These are phyloP conservation scores for Coelastrella sp. DNA, from an alignment of 139 green algal genomes.

Conservation along the genomic window DNA sequence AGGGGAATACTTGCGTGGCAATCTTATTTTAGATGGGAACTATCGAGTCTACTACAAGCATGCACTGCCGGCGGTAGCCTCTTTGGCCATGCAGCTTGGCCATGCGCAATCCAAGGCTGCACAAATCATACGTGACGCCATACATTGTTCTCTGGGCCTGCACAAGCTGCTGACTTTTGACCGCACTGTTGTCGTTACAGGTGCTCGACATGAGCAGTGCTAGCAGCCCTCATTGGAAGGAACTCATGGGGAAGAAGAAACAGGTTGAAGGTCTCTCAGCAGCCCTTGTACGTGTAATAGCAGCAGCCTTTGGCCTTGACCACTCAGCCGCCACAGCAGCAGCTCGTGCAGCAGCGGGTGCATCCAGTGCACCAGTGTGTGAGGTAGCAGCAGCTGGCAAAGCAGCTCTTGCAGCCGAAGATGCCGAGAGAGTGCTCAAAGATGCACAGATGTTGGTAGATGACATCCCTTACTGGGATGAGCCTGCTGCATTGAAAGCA, in stretches of 20 bases:
- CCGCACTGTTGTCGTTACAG: neutral
- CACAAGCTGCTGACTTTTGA: neutral
- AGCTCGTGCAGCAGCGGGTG: neutral
- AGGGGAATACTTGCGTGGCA: no score
- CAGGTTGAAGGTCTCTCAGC: slow-evolving; percentile 44
- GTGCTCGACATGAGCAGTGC: slow-evolving; percentile 17
- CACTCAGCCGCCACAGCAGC: slow-evolving; percentile 1
- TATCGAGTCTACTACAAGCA: no score
- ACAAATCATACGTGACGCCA: no score
- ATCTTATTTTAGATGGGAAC: no score
- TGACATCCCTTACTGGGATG: slow-evolving; percentile 38
- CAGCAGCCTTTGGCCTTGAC: slow-evolving; percentile 1
- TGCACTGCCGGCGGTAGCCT: no score
- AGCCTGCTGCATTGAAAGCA: slow-evolving; percentile 2
- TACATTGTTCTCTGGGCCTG: no score
- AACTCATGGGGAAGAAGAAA: slow-evolving; percentile 35
- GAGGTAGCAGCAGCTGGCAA: neutral
- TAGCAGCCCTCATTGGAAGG: slow-evolving; percentile 13
- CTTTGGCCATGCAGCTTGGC: no score
- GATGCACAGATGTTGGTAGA: neutral
- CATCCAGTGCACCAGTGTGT: neutral
- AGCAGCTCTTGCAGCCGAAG: neutral
- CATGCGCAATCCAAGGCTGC: no score
- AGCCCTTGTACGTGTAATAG: slow-evolving; percentile 1
- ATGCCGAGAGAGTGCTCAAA: neutral